Percentiles rank a stretch among this genome's conserved stretches.
Evolutionary conservation across 169 alveolate species (phyloP).

Genomic region (Cryptosporidium sp.): DNA sequence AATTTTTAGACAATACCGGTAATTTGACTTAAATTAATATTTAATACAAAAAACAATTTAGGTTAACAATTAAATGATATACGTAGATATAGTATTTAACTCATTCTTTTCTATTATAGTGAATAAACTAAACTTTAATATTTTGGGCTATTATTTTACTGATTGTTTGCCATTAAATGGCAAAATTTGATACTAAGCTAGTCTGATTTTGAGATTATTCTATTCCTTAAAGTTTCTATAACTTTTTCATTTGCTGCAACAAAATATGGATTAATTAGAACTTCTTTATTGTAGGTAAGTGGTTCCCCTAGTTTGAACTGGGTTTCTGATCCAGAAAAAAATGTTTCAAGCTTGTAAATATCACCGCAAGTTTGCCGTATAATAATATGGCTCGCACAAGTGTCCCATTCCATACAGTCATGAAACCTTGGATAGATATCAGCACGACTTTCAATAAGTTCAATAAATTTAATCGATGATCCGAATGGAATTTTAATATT

Average conservation of each 20-base stretch:
- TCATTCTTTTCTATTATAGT: neutral
- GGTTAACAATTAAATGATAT: conserved; percentile 68
- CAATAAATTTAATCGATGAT: conserved; percentile 78
- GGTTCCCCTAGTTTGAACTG: conserved; percentile 70
- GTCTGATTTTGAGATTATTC: neutral
- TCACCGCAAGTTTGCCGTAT: conserved; percentile 77
- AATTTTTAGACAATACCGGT: conserved; percentile 72
- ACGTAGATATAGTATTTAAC: neutral
- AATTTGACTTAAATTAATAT: neutral
- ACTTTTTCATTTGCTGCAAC: conserved; percentile 45
- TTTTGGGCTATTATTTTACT: neutral
- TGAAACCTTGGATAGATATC: conserved; percentile 79
- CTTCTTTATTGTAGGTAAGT: conserved; percentile 74
- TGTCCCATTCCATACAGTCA: conserved; percentile 81
- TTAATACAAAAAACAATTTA: conserved; percentile 5
- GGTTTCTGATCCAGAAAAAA: conserved; percentile 1
- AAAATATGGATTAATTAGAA: conserved; percentile 75
- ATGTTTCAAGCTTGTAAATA: conserved; percentile 34
- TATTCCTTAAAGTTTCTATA: neutral
- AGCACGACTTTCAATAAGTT: conserved; percentile 74
- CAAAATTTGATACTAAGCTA: neutral
- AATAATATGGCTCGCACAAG: conserved; percentile 81
- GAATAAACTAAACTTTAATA: neutral
- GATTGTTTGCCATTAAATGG: neutral
- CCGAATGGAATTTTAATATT: conserved; percentile 26